Evolutionary conservation across 768 basidiomycete species (phyloP).

Genomic region (Boletus pseudo-olivaceus): DNA sequence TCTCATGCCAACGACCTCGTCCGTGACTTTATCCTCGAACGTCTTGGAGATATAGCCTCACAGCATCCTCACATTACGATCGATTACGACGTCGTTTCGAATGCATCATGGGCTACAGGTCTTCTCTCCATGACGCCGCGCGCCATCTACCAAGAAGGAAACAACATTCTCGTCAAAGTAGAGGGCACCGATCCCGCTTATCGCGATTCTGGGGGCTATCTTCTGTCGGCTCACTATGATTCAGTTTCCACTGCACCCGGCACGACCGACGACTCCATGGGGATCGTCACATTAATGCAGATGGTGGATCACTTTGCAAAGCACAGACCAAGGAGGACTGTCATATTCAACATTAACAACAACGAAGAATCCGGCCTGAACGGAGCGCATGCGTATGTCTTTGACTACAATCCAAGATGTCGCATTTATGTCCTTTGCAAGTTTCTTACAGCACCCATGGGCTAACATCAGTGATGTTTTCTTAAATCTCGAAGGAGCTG

Average conservation of each 20-base stretch:
- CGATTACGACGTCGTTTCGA: conserved; percentile 47
- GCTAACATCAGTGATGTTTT: conserved; percentile 61
- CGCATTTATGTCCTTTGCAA: conserved; percentile 22
- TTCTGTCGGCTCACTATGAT: conserved; percentile 82
- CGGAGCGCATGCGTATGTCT: conserved; percentile 60
- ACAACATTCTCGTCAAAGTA: conserved; percentile 64
- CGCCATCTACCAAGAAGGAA: conserved; percentile 58
- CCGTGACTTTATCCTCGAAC: conserved; percentile 53
- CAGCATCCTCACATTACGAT: conserved; percentile 46
- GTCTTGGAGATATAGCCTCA: conserved; percentile 46
- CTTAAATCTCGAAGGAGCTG: conserved; percentile 81
- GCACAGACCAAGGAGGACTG: conserved; percentile 53
- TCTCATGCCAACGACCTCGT: conserved; percentile 74
- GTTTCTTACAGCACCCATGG: conserved; percentile 76
- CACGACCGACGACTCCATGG: conserved; percentile 78
- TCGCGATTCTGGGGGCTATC: conserved; percentile 41
- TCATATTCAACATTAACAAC: conserved; percentile 83
- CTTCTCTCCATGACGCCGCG: conserved; percentile 15
- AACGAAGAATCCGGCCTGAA: conserved; percentile 78
- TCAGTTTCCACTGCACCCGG: conserved; percentile 75
- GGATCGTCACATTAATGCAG: conserved; percentile 60
- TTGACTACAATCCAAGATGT: conserved; percentile 1
- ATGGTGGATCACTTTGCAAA: conserved; percentile 54
- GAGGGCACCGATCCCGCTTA: conserved; percentile 44
- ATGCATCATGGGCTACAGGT: conserved; percentile 43